Percentiles rank a stretch among this genome's conserved stretches.
Conservation (phyloP, 1,284 basidiomycete genomes). For the Tilletia caries region DNA sequence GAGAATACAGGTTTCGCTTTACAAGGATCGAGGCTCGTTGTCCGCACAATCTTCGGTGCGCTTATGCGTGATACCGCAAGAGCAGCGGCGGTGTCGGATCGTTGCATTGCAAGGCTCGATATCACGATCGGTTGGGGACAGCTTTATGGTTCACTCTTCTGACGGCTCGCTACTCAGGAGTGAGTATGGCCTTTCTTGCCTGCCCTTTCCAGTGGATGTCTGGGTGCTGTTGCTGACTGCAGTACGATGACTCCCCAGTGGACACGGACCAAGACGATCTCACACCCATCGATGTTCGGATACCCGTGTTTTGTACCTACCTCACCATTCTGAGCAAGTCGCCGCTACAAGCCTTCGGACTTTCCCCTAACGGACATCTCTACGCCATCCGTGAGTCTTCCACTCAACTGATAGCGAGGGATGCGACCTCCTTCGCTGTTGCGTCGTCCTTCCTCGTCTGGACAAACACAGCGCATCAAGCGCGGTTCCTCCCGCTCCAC, state of each 20-base stretch:
- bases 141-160: too few species aligned
- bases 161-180: too few species aligned
- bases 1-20: too few species aligned
- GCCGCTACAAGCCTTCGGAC: constrained; percentile 60
- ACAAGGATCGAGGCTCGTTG: too few species aligned
- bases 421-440: constrained; percentile 75
- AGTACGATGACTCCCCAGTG: not conserved
- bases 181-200: too few species aligned
- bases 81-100: too few species aligned
- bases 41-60: too few species aligned
- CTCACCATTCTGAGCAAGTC: constrained; percentile 61
- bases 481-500: constrained; percentile 68
- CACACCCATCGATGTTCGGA: not conserved
- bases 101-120: too few species aligned
- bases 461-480: constrained; percentile 79
- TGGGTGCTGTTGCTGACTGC: too few species aligned
- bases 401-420: constrained; percentile 59
- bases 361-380: constrained; percentile 67
- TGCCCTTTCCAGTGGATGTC: too few species aligned
- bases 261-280: not conserved
- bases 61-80: too few species aligned
- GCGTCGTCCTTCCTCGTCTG: constrained; percentile 79
- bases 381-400: constrained; percentile 55
- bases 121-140: too few species aligned
- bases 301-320: constrained; percentile 57